Evolutionary conservation across 2,329 filamentous ascomycete species (phyloP), one percentile per base, ranked within the genome.

Genomic region (Sclerotinia nivalis): DNA sequence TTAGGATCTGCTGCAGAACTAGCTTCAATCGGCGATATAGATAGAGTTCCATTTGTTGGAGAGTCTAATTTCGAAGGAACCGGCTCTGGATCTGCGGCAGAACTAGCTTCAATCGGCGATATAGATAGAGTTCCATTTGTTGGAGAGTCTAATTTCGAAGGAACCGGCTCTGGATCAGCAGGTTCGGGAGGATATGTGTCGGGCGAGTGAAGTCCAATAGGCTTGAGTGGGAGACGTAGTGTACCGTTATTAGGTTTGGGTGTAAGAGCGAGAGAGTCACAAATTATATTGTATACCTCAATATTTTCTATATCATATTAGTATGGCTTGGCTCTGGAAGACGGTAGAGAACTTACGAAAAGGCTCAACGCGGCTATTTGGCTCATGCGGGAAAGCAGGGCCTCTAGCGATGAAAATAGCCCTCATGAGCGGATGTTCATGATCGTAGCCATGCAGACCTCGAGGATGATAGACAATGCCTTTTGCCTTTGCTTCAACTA

Each of bases 351-450:
- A 72, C 91, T 87, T 86, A 94, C 92, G 94, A 79, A 98, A 98
- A 4, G 85, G 84, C 45, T 92, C 88, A 45, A 98, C 81, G 73
- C 89, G 87, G 79, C 92, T 96, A 75, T 96, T 94, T 0, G 92
- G 89, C 52, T 87, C 82, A 76, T 97, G 94, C 0, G 93, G 92
- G 78, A 99, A 99, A 0, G 95, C 94, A 5, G 96, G 96, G 0
- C 96, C 96, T 52, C 93, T 85, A 1, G 96, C 96, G 62, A 98
- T 85, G 76, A 99, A 99, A 56, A 99, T 96, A 0, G 96, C 95
- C 52, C 96, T 85, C 96, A 99, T 99, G 58, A 99, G 84, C 0
- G 95, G 94, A 78, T 99, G 91, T 76, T 97, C 90, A 76, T 97
- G 91, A 78, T 99, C 96, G 78, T 98, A 99, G 1, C 96, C 96